A percentile compares a stretch with the other conserved stretches of the same genome.
Conservation (phyloP, 352 stramenopile species). For the Globisporangium middletonii region DNA sequence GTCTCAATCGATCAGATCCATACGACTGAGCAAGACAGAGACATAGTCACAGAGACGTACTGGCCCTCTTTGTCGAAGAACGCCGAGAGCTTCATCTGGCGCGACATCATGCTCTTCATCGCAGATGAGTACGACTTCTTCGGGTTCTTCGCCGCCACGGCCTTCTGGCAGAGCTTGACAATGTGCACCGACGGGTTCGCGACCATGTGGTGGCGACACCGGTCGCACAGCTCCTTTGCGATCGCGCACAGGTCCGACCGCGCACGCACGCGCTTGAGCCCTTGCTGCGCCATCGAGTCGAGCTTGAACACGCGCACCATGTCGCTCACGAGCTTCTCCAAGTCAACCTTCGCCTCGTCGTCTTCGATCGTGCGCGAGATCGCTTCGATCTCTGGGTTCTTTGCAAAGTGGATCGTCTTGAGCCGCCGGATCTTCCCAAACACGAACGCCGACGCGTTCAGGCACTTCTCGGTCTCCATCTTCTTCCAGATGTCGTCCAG, state of each 20-base stretch:
- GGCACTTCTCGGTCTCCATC: slow-evolving; percentile 64
- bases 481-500: slow-evolving; percentile 85
- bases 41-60: slow-evolving; percentile 30
- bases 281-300: slow-evolving; percentile 73
- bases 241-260: slow-evolving; percentile 65
- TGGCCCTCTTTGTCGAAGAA: slow-evolving; percentile 64
- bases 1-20: not conserved
- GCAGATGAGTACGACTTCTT: slow-evolving; percentile 78
- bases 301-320: slow-evolving; percentile 74
- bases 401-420: slow-evolving; percentile 64
- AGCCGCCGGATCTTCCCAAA: slow-evolving; percentile 63
- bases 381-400: slow-evolving; percentile 48
- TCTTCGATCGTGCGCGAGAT: slow-evolving; percentile 57
- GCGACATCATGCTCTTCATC: slow-evolving; percentile 86
- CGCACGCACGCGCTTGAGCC: slow-evolving; percentile 52
- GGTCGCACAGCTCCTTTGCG: slow-evolving; percentile 69
- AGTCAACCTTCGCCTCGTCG: slow-evolving; percentile 51
- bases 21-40: not conserved
- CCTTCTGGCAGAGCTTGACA: slow-evolving; percentile 76
- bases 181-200: slow-evolving; percentile 80
- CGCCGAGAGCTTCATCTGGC: slow-evolving; percentile 75
- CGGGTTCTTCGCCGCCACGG: slow-evolving; percentile 58
- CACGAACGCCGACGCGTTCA: slow-evolving; percentile 62
- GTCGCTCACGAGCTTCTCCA: slow-evolving; percentile 44
- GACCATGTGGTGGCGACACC: slow-evolving; percentile 74